Percentiles rank a stretch among this genome's conserved stretches.
These are phyloP conservation scores for Penicillium brevicompactum DNA, from an alignment of 2,329 filamentous ascomycete genomes.

Conservation along the genomic window DNA sequence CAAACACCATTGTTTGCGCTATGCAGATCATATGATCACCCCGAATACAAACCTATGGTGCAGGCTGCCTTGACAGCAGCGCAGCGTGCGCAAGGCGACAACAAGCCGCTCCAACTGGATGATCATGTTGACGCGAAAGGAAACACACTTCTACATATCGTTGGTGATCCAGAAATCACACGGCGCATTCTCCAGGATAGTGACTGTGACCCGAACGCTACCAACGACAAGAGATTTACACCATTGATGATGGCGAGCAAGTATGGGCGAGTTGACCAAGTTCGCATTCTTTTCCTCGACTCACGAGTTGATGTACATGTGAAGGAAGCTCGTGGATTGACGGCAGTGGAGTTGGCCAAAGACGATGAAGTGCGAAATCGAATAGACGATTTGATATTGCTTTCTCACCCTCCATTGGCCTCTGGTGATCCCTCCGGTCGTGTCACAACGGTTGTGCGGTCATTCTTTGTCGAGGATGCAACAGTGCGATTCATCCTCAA, in stretches of 20 bases:
- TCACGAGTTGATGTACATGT: conserved; percentile 81
- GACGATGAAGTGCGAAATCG: conserved; percentile 96
- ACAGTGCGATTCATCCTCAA: conserved; percentile 92
- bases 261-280: conserved; percentile 92
- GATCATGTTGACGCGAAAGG: conserved; percentile 91
- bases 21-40: conserved; percentile 92
- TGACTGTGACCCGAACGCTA: conserved; percentile 94
- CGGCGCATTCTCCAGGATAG: conserved; percentile 75
- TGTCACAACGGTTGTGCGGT: conserved; percentile 89
- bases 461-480: conserved; percentile 96
- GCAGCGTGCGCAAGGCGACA: conserved; percentile 72
- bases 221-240: conserved; percentile 93
- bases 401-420: conserved; percentile 62
- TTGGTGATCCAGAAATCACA: conserved; percentile 80
- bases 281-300: conserved; percentile 83
- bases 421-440: conserved; percentile 70
- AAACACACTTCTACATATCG: conserved; percentile 93
- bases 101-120: conserved; percentile 80
- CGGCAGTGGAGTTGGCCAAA: conserved; percentile 93
- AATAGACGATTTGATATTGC: conserved; percentile 89
- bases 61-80: conserved; percentile 76
- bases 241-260: conserved; percentile 98
- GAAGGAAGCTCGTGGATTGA: conserved; percentile 83
- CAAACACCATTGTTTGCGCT: conserved; percentile 97
- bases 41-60: conserved; percentile 85